phyloP scores from a whole-genome alignment of 2,329 filamentous ascomycete species.

The Parafenestella ontariensis region DNA sequence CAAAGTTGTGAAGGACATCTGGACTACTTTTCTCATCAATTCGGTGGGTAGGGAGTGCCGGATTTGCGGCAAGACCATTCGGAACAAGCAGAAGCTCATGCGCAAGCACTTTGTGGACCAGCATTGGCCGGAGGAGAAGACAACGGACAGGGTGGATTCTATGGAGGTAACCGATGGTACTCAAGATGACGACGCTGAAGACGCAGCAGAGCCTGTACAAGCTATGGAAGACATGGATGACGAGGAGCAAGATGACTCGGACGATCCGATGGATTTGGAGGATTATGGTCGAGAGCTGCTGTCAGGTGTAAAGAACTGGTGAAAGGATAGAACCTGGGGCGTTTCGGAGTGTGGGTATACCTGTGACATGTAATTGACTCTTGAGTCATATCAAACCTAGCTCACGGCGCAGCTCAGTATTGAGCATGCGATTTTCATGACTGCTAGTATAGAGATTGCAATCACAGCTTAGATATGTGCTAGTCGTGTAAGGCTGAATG shows the following conservation, averaged over 20 bases:
- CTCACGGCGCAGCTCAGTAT: background rate
- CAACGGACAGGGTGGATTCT: background rate
- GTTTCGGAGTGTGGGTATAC: background rate
- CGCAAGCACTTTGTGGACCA: constrained; percentile 15
- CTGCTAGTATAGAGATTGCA: background rate
- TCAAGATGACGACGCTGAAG: background rate
- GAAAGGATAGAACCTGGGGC: background rate
- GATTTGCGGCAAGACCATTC: constrained; percentile 10
- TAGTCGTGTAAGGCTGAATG: background rate
- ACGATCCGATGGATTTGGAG: too few relatives aligned
- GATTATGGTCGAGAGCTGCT: too few relatives aligned
- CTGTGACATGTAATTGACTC: background rate
- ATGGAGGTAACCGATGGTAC: background rate
- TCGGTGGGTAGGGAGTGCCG: constrained; percentile 14
- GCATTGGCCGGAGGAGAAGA: constrained; percentile 16
- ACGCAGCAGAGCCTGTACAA: background rate
- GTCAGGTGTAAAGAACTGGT: background rate
- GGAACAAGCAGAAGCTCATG: constrained; percentile 9
- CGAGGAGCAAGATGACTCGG: too few relatives aligned
- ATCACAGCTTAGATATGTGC: background rate
- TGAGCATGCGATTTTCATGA: background rate
- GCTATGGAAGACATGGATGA: background rate
- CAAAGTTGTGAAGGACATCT: constrained; percentile 6
- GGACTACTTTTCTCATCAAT: constrained; percentile 12
- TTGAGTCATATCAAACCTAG: background rate